Evolutionary conservation across 192 early-diverging fungal species (phyloP), one percentile per base, ranked within the genome.

Genomic region (Ramicandelaber brevisporus): DNA sequence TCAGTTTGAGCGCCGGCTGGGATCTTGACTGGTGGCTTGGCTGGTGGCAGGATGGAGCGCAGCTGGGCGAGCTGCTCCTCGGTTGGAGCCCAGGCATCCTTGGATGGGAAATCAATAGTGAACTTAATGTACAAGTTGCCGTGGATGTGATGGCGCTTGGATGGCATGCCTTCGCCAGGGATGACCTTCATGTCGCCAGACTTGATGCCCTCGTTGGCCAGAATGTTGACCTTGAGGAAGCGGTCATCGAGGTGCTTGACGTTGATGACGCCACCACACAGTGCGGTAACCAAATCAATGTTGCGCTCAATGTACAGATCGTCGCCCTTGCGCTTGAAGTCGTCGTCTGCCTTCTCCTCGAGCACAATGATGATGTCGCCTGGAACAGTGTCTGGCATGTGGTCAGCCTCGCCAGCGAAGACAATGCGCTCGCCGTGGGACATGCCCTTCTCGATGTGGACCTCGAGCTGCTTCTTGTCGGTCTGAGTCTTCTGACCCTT

Each of bases 381-480:
- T n/a, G 95, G 90, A 28, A 87, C 50, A 22, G 81, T 62, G 32
- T 71, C 77, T 12, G 95, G 95, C 5, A 67, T 60, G 55, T 99
- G 88, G 61, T 99, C 90, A 16, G 78, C 90, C 59, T 99, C 90
- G 37, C 90, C 90, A 29, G 42, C 45, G 50, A 99, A 96, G 29
- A 72, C 73, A 38, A 99, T 77, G 61, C 85, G 85, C 48, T 93
- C 83, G 21, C 83, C 83, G 44, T 88, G 73, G 47, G 61, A 66
- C 90, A 99, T 99, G 38, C 95, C 95, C 49, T 85, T 84, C 39
- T 95, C 95, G 27, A 99, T 78, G 57, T 75, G 70, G 16, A 99
- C 90, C 62, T 99, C 90, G 17, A 99, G 72, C 41, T 87, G 79
- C 66, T 99, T 96, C 46, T 77, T 72, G 54, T 92, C 88, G 38